phyloP scores from a whole-genome alignment of 1,284 basidiomycete species.

The Cutaneotrichosporon arboriforme region DNA sequence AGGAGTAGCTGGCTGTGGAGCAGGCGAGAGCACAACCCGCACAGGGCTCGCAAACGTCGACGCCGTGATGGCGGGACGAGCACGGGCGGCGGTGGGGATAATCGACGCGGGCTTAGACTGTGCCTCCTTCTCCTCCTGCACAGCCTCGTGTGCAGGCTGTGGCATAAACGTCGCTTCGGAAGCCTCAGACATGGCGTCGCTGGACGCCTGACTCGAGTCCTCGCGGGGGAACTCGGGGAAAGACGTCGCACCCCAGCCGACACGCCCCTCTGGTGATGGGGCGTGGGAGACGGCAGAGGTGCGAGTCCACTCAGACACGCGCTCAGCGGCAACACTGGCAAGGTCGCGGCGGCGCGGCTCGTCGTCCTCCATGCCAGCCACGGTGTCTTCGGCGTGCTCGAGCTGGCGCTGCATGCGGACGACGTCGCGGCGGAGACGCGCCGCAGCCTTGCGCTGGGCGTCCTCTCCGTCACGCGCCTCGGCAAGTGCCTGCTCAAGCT shows the following conservation, averaged over 20 bases:
- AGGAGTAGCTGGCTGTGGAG: background rate
- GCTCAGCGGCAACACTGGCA: too few relatives aligned
- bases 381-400: constrained; percentile 24
- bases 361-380: constrained; percentile 6
- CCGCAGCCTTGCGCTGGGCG: constrained; percentile 30
- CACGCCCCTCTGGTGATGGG: background rate
- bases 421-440: constrained; percentile 31
- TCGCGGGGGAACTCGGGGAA: constrained; percentile 25
- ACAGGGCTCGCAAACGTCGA: background rate
- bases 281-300: too few relatives aligned
- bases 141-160: too few relatives aligned
- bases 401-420: constrained; percentile 33
- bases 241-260: constrained; percentile 27
- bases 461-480: constrained; percentile 39
- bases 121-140: too few relatives aligned
- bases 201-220: background rate
- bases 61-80: background rate
- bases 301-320: too few relatives aligned
- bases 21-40: background rate
- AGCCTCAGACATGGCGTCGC: too few relatives aligned
- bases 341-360: background rate
- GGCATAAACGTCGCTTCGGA: too few relatives aligned
- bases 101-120: background rate
- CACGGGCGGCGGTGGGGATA: background rate
- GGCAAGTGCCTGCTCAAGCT: constrained; percentile 32